Base-by-base conservation (phyloP, 768 basidiomycete genomes). In the Mycena chlorophos region DNA sequence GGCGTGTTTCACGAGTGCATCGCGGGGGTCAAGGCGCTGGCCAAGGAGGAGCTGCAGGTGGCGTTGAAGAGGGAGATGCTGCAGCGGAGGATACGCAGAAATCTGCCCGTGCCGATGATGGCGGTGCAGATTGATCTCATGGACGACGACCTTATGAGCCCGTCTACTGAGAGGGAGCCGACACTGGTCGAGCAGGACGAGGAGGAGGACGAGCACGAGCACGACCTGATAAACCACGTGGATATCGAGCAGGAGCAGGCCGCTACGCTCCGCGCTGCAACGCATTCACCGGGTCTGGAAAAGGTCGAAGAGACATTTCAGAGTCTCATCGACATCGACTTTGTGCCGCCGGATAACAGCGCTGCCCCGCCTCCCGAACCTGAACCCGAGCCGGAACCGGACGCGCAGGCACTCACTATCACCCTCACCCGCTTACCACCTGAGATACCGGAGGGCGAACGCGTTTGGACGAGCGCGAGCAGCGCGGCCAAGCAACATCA, bases 171-270 rank as follows among this genome's bases (percentile, higher is more conserved):
- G n/a, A n/a, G n/a, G n/a, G n/a, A n/a, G n/a, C n/a, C n/a, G n/a
- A n/a, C n/a, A n/a, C n/a, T 42, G 40, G 20, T 8, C 14, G 40
- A 42, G 8, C 31, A 8, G 31, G 8, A 8, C 31, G 31, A 34
- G 6, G 39, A 20, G 19, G 45, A 46, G 25, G 45, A 25, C 8
- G 22, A 43, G 10, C 10, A 10, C 8, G 45, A 46, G 45, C 10
- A 10, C 8, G 45, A 46, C 23, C 45, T 46, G 23, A 46, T 46
- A 46, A 27, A 51, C 28, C 45, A 55, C 31, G 31, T 61, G 17
- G 53, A 61, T 22, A n/a, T 62, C 45, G 60, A 62, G 16, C 60
- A 58, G 14, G 56, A 61, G 14, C 56, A 61, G 28, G 60, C 55
- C 3, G 56, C 55, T 26, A 55, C 60, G 17, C 52, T 60, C 12